Evolutionary conservation across 2,329 filamentous ascomycete genomes (phyloP), one percentile per base, ranked within the genome.

Genomic region (Trichoderma cornu-damae): DNA sequence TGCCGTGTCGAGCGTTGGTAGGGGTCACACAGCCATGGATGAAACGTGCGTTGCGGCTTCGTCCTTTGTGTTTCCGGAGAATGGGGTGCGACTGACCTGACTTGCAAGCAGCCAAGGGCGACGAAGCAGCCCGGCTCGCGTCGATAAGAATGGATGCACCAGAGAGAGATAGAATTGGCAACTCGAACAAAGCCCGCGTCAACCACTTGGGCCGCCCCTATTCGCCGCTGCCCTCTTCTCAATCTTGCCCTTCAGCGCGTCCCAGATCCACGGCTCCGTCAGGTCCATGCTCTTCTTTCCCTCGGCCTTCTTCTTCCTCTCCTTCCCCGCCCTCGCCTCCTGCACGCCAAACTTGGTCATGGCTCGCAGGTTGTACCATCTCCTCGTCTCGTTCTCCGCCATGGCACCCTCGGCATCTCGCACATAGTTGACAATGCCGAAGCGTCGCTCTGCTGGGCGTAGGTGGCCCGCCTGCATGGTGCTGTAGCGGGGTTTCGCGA

Each of bases 401-500:
- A 61, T 61, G 3, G 69, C 66, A 63, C 73, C 68, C 37, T 50
- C 53, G 3, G 24, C n/a, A 18, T 35, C 30, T 58, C 74, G 69
- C n/a, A 68, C 64, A 52, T 71, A 74, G 64, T 76, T 76, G 62
- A 76, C 68, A 48, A 76, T 65, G 18, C 74, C 73, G 30, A 73
- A 61, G 42, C 73, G 69, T n/a, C 64, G 62, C 35, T 54, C 58
- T 11, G 60, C 61, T 28, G 70, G 68, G 4, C 63, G 59, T 24
- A 77, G 64, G 40, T 75, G 71, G 18, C 72, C 72, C 18, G 73
- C 72, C 47, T 69, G 68, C 26, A 77, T 64, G 59, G 70, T 69
- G 61, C 76, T 77, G 66, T 75, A 75, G 38, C 80, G 76, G 28
- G 81, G 80, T 68, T 79, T 81, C 60, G 77, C 77, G 63, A 83